Base-by-base conservation (phyloP, 495 filamentous ascomycete genomes). In the Xylaria intraflava region DNA sequence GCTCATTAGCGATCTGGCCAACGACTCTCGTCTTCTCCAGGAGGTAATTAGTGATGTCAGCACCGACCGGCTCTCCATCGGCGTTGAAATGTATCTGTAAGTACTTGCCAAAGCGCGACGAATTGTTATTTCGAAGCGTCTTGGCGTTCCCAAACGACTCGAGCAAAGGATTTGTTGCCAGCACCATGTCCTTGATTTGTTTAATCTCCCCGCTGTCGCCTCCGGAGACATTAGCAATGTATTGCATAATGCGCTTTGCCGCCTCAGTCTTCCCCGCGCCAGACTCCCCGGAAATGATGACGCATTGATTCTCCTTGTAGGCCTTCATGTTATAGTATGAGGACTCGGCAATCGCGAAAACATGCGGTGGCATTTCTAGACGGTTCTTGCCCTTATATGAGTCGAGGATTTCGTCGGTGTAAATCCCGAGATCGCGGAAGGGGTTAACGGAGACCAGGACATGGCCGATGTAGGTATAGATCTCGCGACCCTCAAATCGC, bases 401-500 rank as follows among this genome's bases (percentile, higher is more conserved):
- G 41, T 91, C 81, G 59, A 97, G 83, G 29, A 96, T 90, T 56
- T 82, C 73, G 55, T 97, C 92, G 60, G 91, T 96, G 74, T 99
- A 99, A 69, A 99, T 97, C 50, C 93, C 94, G 78, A 99, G 79
- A 65, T 99, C 94, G 66, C 88, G 84, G 72, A 99, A 99, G 40
- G 94, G 94, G 72, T 99, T 99, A 71, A 99, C 94, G 24, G 94
- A 97, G 58, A 99, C 94, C 78, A 99, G 70, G 69, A 99, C 94
- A 88, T 97, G 92, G 71, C 94, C 94, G 65, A 99, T 99, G 75
- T 99, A 99, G 51, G 94, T 99, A 74, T 99, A 99, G 68, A 99
- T 99, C 74, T 97, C 90, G 58, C 76, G 83, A 78, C 90, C 89
- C 62, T 96, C 88, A 69, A 99, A 99, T 36, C 94, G 85, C 69